Evolutionary conservation across 2,329 filamentous ascomycete genomes (phyloP), one percentile per base, ranked within the genome.

Genomic region (Monilinia polystroma): DNA sequence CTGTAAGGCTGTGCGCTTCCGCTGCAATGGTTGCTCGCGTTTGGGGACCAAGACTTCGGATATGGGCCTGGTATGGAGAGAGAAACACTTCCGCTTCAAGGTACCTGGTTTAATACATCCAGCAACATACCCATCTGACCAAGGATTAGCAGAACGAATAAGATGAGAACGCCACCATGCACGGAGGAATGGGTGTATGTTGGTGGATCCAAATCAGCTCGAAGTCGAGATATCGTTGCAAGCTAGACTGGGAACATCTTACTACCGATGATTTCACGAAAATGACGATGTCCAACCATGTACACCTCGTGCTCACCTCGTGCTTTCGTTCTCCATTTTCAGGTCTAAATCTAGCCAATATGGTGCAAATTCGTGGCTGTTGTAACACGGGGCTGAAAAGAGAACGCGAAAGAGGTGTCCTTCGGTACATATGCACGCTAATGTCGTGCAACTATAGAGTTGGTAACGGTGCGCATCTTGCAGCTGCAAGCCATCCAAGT

Each of bases 1-100:
- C 63, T 52, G 66, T 67, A 72, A 70, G 67, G 68, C 65, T 68
- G 60, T 66, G 65, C 65, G 63, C 63, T 68, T 68, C 66, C 66
- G 67, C 67, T 67, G 65, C 55, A 66, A 57, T 63, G 68, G 64
- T 26, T 66, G 43, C 56, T 58, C 70, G 68, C 65, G 45, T 68
- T 55, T 64, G 63, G 68, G 63, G 35, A 47, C 63, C 57, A 59
- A 60, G 52, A 59, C 55, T 69, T 54, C 64, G 51, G 57, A 66
- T 63, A 65, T 32, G 32, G 35, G 52, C 16, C 53, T 58, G 43
- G 43, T 11, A 52, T 57, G 32, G n/a, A 32, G 35, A 32, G 26
- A 32, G 52, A 49, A 35, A 45, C 8, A 56, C 49, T 47, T 56
- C 38, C 53, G n/a, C 43, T 64, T 51, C 32, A 49, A 58, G 63